Base-by-base conservation (phyloP, 2,329 filamentous ascomycete species). In the Neonectria magnoliae region DNA sequence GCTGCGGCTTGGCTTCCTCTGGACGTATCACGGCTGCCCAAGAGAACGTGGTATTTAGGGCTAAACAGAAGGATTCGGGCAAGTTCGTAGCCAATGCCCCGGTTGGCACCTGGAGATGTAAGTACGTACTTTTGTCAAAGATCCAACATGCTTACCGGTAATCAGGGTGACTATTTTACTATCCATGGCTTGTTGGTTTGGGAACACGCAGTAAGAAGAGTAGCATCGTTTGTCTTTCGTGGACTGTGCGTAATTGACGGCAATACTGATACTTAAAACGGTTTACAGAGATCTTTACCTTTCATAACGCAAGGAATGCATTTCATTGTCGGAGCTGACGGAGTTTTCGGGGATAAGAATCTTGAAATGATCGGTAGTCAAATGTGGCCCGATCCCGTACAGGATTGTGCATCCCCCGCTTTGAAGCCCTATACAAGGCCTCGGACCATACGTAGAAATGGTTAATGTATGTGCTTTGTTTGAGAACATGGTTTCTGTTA, bases 11-110 rank as follows among this genome's bases (percentile, higher is more conserved):
- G 9, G 13, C 56, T 42, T 27, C 61, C 61, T 7, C 55, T 45
- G 20, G 27, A 27, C 8, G 31, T 20, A 25, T 50, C 51, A 27
- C 61, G 56, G 36, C 61, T 60, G 6, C 61, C 56, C 16, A 64
- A 6, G 8, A 64, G 13, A 16, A 60, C 18, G 31, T 64, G 56
- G 20, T 64, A 60, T 2, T 29, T 6, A 9, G 48, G 22, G 5
- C 20, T 56, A 6, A n/a, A 42, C 7, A 64, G 33, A 22, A 60
- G 61, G 13, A 56, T 64, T 6, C 18, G 60, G 8, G 61, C 61
- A 4, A 44, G 25, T 38, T 64, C 51, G 10, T 55, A 64, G 1
- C 56, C 56, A 11, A 64, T 9, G 16, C 61, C 61, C 8, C 52
- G 44, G 36, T 64, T 64, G 3, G 56, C 45, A 27, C 61, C 61